Conservation (phyloP, 306 rosid genomes). For the Mimosa pudica region DNA sequence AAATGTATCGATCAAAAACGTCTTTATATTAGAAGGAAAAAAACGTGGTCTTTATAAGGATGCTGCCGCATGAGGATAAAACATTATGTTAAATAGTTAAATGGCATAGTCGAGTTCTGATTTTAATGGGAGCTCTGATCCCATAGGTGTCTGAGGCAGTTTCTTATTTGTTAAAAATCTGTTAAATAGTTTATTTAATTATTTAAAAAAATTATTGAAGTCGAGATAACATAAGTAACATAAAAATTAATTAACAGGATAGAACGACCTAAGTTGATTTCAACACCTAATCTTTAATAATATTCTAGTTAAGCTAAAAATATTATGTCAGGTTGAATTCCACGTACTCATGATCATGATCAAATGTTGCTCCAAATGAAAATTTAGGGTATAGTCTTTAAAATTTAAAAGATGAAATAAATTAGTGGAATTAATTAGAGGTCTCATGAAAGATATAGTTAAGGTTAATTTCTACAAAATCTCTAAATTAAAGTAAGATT, state of each 20-base stretch:
- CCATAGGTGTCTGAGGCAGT: no score
- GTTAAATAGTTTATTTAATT: background rate
- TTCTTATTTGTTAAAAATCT: no score
- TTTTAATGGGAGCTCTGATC: no score
- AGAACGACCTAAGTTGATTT: background rate
- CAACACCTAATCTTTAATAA: background rate
- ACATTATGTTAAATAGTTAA: background rate
- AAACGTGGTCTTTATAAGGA: background rate
- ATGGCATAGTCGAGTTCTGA: no score
- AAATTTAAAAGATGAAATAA: background rate
- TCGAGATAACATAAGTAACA: no score
- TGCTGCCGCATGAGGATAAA: no score
- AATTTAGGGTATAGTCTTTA: background rate
- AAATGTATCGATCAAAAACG: background rate
- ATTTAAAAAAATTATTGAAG: background rate
- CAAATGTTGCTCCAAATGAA: background rate
- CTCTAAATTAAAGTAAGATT: no score
- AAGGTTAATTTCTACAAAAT: no score
- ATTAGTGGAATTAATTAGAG: background rate
- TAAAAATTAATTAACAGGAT: background rate
- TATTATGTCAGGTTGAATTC: background rate
- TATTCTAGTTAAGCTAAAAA: background rate
- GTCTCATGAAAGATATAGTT: no score
- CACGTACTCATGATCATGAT: background rate
- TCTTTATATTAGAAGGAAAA: no score